These are phyloP conservation scores for Picea sitchensis DNA, from an alignment of 75 land plant genomes.

Conservation along the genomic window DNA sequence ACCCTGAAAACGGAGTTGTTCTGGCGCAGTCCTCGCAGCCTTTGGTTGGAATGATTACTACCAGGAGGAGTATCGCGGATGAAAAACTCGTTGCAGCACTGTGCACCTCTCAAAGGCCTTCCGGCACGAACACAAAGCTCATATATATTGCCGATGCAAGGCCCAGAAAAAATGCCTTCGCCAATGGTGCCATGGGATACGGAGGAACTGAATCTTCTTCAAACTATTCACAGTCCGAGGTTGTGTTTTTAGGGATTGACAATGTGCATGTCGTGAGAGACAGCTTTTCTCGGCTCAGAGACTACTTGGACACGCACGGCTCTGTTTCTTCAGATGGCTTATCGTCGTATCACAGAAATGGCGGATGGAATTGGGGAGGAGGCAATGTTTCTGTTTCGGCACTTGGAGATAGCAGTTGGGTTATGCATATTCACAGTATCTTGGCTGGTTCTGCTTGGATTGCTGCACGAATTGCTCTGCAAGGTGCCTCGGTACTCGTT, in stretches of 20 bases:
- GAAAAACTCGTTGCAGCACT: constrained; percentile 95
- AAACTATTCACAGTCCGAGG: constrained; percentile 90
- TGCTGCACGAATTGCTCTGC: constrained; percentile 83
- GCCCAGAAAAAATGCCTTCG: constrained; percentile 95
- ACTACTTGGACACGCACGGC: constrained; percentile 89
- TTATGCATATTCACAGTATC: constrained; percentile 82
- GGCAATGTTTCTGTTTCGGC: constrained; percentile 94
- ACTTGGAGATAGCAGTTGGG: constrained; percentile 96
- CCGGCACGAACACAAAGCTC: constrained; percentile 12
- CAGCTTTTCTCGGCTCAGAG: constrained; percentile 81
- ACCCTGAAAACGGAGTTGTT: constrained; percentile 90
- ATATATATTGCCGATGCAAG: constrained; percentile 97
- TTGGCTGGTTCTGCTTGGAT: constrained; percentile 97
- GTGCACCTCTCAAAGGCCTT: constrained; percentile 27
- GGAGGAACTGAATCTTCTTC: constrained; percentile 97
- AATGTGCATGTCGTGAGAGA: constrained; percentile 98
- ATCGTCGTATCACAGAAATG: constrained; percentile 89
- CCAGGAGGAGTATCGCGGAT: constrained; percentile 93
- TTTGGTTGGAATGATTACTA: constrained; percentile 87
- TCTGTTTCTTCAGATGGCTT: constrained; percentile 92
- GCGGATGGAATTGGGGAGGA: constrained; percentile 92
- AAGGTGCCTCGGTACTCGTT: constrained; percentile 90
- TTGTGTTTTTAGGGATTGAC: constrained; percentile 95
- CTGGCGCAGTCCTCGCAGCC: constrained; percentile 98
- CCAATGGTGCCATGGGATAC: constrained; percentile 98